phyloP scores from a whole-genome alignment of 1,284 basidiomycete species.

The Grifola frondosa region DNA sequence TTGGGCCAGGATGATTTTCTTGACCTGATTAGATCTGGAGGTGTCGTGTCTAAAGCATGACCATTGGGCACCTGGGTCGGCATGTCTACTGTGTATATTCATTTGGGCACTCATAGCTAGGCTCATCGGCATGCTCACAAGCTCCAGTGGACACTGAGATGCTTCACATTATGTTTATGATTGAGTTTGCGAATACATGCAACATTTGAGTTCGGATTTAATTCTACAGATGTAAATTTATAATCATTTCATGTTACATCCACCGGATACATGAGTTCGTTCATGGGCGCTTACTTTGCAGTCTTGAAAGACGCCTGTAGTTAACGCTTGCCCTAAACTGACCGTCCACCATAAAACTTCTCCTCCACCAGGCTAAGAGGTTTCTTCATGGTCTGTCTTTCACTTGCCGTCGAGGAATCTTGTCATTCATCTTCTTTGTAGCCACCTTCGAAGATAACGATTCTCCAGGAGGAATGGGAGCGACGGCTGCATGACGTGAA shows the following conservation, averaged over 20 bases:
- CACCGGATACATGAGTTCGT: too few species aligned
- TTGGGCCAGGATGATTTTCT: slow-evolving; percentile 74
- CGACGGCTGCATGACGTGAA: slow-evolving; percentile 70
- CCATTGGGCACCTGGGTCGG: too few species aligned
- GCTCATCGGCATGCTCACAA: too few species aligned
- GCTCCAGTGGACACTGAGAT: too few species aligned
- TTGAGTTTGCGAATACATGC: too few species aligned
- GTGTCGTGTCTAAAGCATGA: slow-evolving; percentile 39
- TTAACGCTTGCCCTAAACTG: slow-evolving; percentile 31
- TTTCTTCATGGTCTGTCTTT: slow-evolving; percentile 32
- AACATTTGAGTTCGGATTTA: too few species aligned
- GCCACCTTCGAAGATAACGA: slow-evolving; percentile 49
- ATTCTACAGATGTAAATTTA: too few species aligned
- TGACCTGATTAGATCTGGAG: slow-evolving; percentile 76
- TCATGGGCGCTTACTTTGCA: not conserved
- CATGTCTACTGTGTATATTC: too few species aligned
- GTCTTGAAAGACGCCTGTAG: not conserved
- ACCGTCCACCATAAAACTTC: slow-evolving; percentile 30
- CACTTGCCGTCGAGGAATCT: slow-evolving; percentile 1
- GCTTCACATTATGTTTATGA: too few species aligned
- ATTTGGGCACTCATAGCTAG: too few species aligned
- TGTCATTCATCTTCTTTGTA: slow-evolving; percentile 14
- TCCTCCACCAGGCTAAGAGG: slow-evolving; percentile 9
- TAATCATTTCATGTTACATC: too few species aligned
- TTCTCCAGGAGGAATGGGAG: slow-evolving; percentile 76